Evolutionary conservation across 192 early-diverging fungal species (phyloP).

Genomic region (Gigaspora rosea): DNA sequence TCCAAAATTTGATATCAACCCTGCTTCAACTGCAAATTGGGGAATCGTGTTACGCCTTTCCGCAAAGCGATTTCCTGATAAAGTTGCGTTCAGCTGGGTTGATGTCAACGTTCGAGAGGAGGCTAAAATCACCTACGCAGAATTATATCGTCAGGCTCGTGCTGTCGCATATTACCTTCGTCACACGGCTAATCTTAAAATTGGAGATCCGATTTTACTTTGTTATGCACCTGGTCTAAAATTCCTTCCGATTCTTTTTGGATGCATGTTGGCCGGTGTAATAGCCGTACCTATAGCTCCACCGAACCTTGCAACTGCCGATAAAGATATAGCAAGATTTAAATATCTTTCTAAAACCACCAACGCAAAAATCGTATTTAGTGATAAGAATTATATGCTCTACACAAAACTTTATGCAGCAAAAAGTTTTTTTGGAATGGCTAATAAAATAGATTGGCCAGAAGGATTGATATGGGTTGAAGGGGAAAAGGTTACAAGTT

Average conservation of each 20-base stretch:
- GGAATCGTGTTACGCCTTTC: neutral
- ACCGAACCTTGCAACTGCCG: slow-evolving; percentile 21
- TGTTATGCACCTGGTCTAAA: slow-evolving; percentile 28
- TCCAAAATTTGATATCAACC: neutral
- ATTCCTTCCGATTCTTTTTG: slow-evolving; percentile 26
- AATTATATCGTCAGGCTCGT: slow-evolving; percentile 17
- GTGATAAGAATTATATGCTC: slow-evolving; percentile 12
- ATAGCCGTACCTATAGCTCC: slow-evolving; percentile 27
- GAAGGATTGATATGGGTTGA: slow-evolving; percentile 29
- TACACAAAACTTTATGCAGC: slow-evolving; percentile 15
- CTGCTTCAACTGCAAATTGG: neutral
- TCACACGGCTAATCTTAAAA: neutral
- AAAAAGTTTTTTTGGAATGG: slow-evolving; percentile 6
- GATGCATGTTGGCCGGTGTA: slow-evolving; percentile 15
- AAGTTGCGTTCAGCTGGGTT: slow-evolving; percentile 9
- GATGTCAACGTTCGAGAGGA: slow-evolving; percentile 6
- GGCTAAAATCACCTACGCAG: neutral
- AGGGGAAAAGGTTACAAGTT: neutral
- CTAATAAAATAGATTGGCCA: slow-evolving; percentile 21
- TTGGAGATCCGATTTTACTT: slow-evolving; percentile 20
- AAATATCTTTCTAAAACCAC: slow-evolving; percentile 1
- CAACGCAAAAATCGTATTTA: slow-evolving; percentile 5
- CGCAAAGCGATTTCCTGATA: slow-evolving; percentile 11
- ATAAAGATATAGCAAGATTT: slow-evolving; percentile 26
- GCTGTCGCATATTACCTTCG: slow-evolving; percentile 12